Evolutionary conservation across 805 yeast genomes (phyloP).

Genomic region (Torulaspora microellipsoides): DNA sequence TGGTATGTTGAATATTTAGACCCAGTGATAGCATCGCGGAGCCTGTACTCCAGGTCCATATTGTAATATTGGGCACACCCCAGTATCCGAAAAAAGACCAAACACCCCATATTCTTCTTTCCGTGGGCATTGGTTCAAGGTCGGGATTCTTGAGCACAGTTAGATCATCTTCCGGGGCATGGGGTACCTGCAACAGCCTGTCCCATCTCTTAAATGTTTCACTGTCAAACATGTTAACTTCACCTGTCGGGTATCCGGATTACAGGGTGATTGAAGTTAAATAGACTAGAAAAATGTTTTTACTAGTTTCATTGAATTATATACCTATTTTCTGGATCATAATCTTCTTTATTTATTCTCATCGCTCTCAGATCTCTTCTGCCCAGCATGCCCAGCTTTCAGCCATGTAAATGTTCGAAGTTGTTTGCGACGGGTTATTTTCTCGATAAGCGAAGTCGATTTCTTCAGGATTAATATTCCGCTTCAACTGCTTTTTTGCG

Average conservation of each 20-base stretch:
- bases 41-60: conserved; percentile 39
- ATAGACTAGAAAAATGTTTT: not conserved
- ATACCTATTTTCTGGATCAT: not conserved
- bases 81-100: conserved; percentile 35
- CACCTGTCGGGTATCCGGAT: not conserved
- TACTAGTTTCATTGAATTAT: not conserved
- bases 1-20: conserved; percentile 37
- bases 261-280: not conserved
- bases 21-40: conserved; percentile 39
- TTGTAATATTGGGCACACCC: conserved; percentile 36
- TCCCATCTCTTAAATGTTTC: conserved; percentile 1
- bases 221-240: conserved; percentile 2
- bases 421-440: too few species aligned
- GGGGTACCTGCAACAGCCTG: conserved; percentile 18
- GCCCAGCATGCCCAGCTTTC: not conserved
- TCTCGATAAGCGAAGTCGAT: not conserved
- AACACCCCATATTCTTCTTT: conserved; percentile 38
- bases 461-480: not conserved
- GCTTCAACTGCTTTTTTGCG: not conserved
- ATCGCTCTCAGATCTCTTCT: not conserved
- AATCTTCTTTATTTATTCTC: not conserved
- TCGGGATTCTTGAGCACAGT: conserved; percentile 34
- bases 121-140: conserved; percentile 38
- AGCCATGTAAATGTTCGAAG: not conserved
- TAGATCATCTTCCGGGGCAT: conserved; percentile 17